Evolutionary conservation across 1,284 basidiomycete species (phyloP), one percentile per base, ranked within the genome.

Genomic region (Schizopora paradoxa): DNA sequence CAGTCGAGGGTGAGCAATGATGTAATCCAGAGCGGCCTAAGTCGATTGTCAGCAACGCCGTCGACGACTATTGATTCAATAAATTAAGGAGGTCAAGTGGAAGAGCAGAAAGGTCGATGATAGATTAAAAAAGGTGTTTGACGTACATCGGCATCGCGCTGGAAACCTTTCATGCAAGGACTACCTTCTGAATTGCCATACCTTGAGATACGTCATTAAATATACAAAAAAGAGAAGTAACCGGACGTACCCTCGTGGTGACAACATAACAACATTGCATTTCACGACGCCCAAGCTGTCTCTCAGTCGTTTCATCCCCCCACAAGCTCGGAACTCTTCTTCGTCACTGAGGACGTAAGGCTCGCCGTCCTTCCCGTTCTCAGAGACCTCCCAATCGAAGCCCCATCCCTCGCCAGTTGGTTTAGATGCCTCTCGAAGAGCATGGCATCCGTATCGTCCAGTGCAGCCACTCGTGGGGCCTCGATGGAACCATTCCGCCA

Each of bases 251-350:
- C 72, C 72, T 35, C 72, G 58, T 47, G 74, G 74, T 11, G 68
- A 71, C 14, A 74, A 59, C 62, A 73, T 71, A 37, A 74, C 52
- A 5, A 74, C 68, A 47, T 74, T 73, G 58, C 67, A 70, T 6
- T 66, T 57, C 50, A 74, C 62, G 40, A 71, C 67, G 10, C 64
- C 59, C n/a, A n/a, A n/a, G n/a, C n/a, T n/a, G n/a, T n/a, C n/a
- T n/a, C n/a, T n/a, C n/a, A n/a, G n/a, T n/a, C n/a, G n/a, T n/a
- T n/a, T n/a, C n/a, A n/a, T n/a, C n/a, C n/a, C n/a, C n/a, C n/a
- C n/a, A n/a, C n/a, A n/a, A n/a, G n/a, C n/a, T n/a, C n/a, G n/a
- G n/a, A n/a, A n/a, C n/a, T n/a, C n/a, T n/a, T n/a, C n/a, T n/a
- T n/a, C n/a, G n/a, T n/a, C n/a, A n/a, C n/a, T n/a, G n/a, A n/a